Conservation (phyloP, 331 rosid species). For the Stylosanthes scabra region DNA sequence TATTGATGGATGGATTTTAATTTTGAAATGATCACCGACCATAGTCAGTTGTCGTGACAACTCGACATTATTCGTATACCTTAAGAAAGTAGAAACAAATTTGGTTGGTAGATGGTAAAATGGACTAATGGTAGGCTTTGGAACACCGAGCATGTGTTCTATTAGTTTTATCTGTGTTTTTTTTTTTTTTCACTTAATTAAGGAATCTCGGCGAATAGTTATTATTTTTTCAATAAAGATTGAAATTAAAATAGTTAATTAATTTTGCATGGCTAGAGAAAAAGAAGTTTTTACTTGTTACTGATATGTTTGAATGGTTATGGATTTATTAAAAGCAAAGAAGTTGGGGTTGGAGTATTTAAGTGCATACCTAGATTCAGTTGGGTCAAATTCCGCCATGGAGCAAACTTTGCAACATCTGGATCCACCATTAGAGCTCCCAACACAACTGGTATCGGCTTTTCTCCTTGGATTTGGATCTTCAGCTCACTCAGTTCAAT, state of each 20-base stretch:
- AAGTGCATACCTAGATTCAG: conserved; percentile 70
- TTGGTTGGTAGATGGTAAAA: no score
- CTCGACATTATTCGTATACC: no score
- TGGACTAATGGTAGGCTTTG: background rate
- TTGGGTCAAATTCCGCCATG: conserved; percentile 78
- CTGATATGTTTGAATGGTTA: no score
- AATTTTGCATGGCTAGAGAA: no score
- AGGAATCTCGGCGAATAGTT: no score
- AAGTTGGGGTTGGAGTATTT: conserved; percentile 63
- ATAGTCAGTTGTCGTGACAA: background rate
- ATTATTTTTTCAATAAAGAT: no score
- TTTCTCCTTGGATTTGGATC: conserved; percentile 73
- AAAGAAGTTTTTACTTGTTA: no score
- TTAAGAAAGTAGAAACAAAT: no score
- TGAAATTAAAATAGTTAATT: no score
- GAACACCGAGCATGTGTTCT: no score
- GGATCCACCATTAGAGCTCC: conserved; percentile 81
- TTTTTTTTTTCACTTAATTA: no score
- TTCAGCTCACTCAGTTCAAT: conserved; percentile 64
- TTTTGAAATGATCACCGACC: background rate
- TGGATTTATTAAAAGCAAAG: conserved; percentile 60
- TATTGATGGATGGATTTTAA: background rate
- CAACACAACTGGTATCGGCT: conserved; percentile 81
- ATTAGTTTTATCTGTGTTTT: no score
- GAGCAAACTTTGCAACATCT: conserved; percentile 84